Base-by-base conservation (phyloP, 345 rosid genomes). In the Noccaea bulbosa region DNA sequence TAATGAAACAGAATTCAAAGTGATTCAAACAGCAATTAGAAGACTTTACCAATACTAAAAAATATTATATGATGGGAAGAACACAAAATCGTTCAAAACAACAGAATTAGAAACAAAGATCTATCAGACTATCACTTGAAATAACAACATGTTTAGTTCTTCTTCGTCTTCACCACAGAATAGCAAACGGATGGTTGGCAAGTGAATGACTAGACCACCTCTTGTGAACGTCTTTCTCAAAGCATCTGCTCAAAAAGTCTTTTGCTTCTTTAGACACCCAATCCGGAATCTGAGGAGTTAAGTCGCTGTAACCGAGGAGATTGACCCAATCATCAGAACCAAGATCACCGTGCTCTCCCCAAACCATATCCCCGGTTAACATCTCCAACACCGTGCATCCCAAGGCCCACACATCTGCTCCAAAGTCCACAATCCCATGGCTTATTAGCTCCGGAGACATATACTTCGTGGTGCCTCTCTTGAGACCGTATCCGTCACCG, bases 301-400 rank as follows among this genome's bases (percentile, higher is more conserved):
- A 5, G 34, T 34, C 38, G 14, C 39, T 62, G 4, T 33, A 7
- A 5, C n/a, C 61, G 15, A 34, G 34, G 43, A 55, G 43, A 8
- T 34, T 4, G 8, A 62, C 24, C 46, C 52, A 71, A 32, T 61
- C 53, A 0, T 24, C 12, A 20, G 0, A 16, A 12, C 0, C 27
- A 8, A 50, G 37, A 11, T 6, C 27, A 34, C 43, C 61, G 1
- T 27, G 16, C 16, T 27, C 35, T 34, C 58, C 38, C 58, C 39
- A 53, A 53, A n/a, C 39, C 1, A 37, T 0, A 32, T 1, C 0
- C n/a, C 58, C 39, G 20, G 58, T 12, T 8, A 53, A n/a, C 58
- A 53, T 53, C 75, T 71, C 69, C 54, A 71, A 22, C 15, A 71
- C 54, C 3, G 62, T 61, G 16, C 69, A 62, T 8, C 75, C 69